phyloP scores from a whole-genome alignment of 306 rosid species.

The Gastrolobium bilobum region DNA sequence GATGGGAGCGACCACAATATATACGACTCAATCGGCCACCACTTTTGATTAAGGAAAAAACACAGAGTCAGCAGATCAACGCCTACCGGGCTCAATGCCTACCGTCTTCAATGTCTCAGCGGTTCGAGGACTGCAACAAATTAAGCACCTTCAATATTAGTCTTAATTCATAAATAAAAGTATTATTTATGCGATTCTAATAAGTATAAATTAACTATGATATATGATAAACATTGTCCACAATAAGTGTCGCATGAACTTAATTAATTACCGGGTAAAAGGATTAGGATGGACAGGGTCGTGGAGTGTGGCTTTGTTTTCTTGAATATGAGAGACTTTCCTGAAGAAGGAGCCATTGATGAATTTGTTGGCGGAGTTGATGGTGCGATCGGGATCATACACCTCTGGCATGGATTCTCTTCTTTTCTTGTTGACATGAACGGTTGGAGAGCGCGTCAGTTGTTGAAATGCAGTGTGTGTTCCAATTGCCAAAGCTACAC shows the following conservation, averaged over 20 bases:
- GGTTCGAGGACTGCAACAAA: constrained; percentile 48
- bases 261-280: constrained; percentile 39
- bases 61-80: constrained; percentile 5
- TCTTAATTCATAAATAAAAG: background rate
- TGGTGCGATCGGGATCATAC: constrained; percentile 49
- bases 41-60: background rate
- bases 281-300: constrained; percentile 56
- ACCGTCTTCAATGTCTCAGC: constrained; percentile 52
- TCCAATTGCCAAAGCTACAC: constrained; percentile 25
- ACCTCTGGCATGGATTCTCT: constrained; percentile 51
- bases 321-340: constrained; percentile 48
- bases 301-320: background rate
- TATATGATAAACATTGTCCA: too few species aligned
- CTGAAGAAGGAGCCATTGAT: constrained; percentile 52
- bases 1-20: background rate
- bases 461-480: constrained; percentile 55
- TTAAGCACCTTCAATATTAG: background rate
- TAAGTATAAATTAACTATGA: too few species aligned
- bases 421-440: constrained; percentile 52
- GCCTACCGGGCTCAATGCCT: constrained; percentile 44
- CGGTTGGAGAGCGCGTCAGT: constrained; percentile 47
- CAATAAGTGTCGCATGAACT: too few species aligned
- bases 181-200: background rate
- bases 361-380: constrained; percentile 49
- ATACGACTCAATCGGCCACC: constrained; percentile 13